phyloP scores from a whole-genome alignment of 2,329 filamentous ascomycete species.

The Pseudogymnoascus sp. region DNA sequence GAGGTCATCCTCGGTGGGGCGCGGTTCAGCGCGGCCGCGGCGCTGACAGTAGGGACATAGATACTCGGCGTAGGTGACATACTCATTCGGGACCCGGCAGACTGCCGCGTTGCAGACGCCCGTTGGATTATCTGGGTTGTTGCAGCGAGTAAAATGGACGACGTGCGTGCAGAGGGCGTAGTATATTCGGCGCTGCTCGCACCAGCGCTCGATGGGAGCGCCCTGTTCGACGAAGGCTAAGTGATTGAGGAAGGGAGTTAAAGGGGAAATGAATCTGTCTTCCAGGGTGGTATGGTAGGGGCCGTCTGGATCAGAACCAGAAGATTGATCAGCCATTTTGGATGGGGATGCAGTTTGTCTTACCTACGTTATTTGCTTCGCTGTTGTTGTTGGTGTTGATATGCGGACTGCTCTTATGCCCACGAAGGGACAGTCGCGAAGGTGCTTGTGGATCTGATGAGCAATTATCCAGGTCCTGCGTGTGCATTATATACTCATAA shows the following conservation, averaged over 20 bases:
- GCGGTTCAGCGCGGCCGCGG: not conserved
- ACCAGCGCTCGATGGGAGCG: not conserved
- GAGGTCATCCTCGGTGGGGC: not conserved
- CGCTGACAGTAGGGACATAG: not conserved
- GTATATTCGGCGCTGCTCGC: not conserved
- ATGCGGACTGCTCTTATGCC: not conserved
- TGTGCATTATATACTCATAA: not conserved
- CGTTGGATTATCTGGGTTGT: not conserved
- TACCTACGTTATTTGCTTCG: not conserved
- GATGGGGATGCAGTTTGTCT: not conserved
- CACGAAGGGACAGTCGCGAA: not conserved
- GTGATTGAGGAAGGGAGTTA: not conserved
- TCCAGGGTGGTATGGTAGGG: not conserved
- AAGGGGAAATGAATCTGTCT: not conserved
- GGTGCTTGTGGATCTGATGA: not conserved
- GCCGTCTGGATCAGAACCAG: not conserved
- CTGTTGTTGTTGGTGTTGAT: no score
- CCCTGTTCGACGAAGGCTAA: not conserved
- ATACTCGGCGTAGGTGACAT: not conserved
- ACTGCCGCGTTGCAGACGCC: no score
- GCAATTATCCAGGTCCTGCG: not conserved
- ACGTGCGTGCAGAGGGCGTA: not conserved
- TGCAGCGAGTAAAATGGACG: not conserved
- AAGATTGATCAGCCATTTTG: not conserved
- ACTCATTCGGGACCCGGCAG: not conserved